phyloP scores from a whole-genome alignment of 2,329 filamentous ascomycete genomes.

The Dactylella cylindrospora region DNA sequence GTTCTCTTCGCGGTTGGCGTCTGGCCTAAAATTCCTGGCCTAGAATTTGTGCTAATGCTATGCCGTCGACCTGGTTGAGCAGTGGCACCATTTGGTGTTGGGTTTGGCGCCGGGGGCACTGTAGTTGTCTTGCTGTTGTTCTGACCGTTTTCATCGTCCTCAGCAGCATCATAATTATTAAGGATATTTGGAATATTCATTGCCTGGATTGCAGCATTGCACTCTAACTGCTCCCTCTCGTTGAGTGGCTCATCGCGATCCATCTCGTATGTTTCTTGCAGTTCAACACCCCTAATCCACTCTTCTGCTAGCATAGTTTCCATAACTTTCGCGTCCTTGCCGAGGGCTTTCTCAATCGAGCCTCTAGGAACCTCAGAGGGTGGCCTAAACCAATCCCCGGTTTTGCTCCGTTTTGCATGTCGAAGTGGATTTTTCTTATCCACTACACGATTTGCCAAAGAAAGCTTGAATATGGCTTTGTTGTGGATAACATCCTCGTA shows the following conservation, averaged over 20 bases:
- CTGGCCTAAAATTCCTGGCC: too few species aligned
- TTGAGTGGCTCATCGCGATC: conserved; percentile 67
- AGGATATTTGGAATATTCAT: too few species aligned
- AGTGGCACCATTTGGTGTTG: too few species aligned
- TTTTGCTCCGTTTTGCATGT: conserved; percentile 60
- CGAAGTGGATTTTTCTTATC: conserved; percentile 78
- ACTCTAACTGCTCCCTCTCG: conserved; percentile 60
- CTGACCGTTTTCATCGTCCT: too few species aligned
- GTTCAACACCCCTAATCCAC: conserved; percentile 61
- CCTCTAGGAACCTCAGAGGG: conserved; percentile 59
- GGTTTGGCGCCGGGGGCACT: too few species aligned
- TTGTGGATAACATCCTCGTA: conserved; percentile 75
- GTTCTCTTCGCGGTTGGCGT: too few species aligned
- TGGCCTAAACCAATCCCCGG: conserved; percentile 61
- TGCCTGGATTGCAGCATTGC: too few species aligned
- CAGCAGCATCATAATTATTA: too few species aligned
- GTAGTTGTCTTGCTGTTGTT: too few species aligned
- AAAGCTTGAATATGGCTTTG: conserved; percentile 76
- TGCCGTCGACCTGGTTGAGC: too few species aligned
- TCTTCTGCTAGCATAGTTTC: conserved; percentile 56
- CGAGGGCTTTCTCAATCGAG: conserved; percentile 59
- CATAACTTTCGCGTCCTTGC: conserved; percentile 63
- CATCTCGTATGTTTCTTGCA: conserved; percentile 72
- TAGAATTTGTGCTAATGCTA: too few species aligned
- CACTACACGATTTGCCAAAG: conserved; percentile 75